Conservation (phyloP, 768 basidiomycete species). For the Psilocybe subaeruginosa region DNA sequence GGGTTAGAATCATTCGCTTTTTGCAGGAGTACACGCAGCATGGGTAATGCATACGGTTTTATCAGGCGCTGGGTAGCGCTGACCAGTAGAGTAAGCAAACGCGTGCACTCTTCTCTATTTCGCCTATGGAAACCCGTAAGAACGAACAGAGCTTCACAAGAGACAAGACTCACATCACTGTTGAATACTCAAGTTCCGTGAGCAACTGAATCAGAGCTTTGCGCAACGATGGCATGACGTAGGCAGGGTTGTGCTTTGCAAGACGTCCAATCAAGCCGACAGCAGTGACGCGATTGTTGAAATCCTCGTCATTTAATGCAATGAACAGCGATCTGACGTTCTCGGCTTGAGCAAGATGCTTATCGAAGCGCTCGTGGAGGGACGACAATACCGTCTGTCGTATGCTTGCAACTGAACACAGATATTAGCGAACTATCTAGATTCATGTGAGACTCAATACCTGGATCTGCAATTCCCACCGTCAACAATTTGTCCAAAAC, state of each 20-base stretch:
- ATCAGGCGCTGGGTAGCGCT: constrained; percentile 92
- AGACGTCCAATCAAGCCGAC: constrained; percentile 91
- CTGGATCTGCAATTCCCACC: constrained; percentile 95
- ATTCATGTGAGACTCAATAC: constrained; percentile 42
- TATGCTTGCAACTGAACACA: constrained; percentile 70
- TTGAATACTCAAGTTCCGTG: constrained; percentile 96
- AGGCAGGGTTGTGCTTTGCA: constrained; percentile 94
- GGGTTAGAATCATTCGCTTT: constrained; percentile 88
- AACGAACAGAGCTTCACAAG: neutral
- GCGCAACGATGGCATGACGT: constrained; percentile 96
- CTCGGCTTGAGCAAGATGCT: constrained; percentile 96
- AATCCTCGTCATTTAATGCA: constrained; percentile 95
- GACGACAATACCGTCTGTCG: constrained; percentile 84
- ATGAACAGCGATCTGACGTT: constrained; percentile 98
- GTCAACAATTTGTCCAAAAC: constrained; percentile 96
- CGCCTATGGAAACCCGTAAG: constrained; percentile 49
- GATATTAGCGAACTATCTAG: constrained; percentile 2
- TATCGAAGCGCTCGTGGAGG: constrained; percentile 93
- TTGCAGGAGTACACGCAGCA: constrained; percentile 88
- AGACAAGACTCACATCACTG: constrained; percentile 54
- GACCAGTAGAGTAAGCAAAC: constrained; percentile 85
- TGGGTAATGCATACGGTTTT: constrained; percentile 93
- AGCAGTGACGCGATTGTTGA: constrained; percentile 91
- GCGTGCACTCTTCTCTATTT: constrained; percentile 90
- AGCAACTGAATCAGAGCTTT: constrained; percentile 95